Conservation (phyloP, 495 filamentous ascomycete genomes). For the Podospora appendiculata region DNA sequence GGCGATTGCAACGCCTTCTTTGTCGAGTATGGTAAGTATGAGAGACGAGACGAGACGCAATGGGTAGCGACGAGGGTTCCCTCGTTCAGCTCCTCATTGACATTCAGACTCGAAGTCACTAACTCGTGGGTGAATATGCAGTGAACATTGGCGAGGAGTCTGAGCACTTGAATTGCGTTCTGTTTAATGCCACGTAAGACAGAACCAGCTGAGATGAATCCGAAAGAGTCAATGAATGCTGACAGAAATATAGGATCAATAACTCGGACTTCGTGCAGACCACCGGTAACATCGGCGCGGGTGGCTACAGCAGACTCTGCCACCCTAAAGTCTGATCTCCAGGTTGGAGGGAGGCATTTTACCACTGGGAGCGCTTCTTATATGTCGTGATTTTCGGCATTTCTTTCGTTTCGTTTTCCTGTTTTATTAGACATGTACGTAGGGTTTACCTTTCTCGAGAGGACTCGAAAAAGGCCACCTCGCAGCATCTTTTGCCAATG, state of each 20-base stretch:
- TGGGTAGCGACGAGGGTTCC: no score
- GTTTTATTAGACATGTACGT: not conserved
- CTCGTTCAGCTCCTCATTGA: no score
- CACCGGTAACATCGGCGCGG: conserved; percentile 10
- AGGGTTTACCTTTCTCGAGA: not conserved
- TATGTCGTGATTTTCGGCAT: no score
- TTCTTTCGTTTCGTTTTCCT: not conserved
- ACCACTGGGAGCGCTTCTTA: no score
- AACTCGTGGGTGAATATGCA: not conserved
- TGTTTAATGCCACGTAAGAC: conserved; percentile 29
- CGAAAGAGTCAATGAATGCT: not conserved
- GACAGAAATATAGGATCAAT: conserved; percentile 10
- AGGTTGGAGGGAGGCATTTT: no score
- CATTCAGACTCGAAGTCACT: not conserved
- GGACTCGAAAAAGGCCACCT: not conserved
- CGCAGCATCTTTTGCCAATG: no score
- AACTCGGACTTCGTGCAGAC: conserved; percentile 10
- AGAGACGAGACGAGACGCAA: not conserved
- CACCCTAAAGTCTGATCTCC: no score
- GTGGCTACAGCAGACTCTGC: conserved; percentile 21
- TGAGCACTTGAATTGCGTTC: conserved; percentile 20
- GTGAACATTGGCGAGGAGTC: conserved; percentile 6
- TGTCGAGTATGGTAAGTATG: conserved; percentile 20
- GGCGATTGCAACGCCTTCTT: conserved; percentile 21
- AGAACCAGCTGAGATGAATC: no score